phyloP scores from a whole-genome alignment of 2,329 filamentous ascomycete genomes.

The Iodosphaeria phyllophila region DNA sequence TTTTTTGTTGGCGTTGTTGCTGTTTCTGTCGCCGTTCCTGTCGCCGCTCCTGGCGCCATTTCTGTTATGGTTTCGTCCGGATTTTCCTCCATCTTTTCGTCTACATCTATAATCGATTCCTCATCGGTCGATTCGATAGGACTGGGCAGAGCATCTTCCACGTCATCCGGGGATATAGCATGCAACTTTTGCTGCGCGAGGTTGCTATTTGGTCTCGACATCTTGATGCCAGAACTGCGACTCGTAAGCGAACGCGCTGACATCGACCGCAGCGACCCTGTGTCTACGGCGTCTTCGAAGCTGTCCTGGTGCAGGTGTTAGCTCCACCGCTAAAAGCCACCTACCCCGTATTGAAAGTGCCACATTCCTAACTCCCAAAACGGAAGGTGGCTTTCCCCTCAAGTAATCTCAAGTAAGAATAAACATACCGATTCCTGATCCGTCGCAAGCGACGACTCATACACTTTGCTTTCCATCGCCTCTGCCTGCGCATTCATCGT shows the following conservation, averaged over 20 bases:
- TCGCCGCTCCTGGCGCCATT: conserved; percentile 9
- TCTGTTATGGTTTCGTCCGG: conserved; percentile 6
- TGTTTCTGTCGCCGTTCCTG: neutral
- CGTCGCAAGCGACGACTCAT: too few species aligned
- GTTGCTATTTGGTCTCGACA: conserved; percentile 10
- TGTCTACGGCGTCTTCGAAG: conserved; percentile 70
- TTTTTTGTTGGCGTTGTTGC: neutral
- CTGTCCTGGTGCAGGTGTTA: too few species aligned
- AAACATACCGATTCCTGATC: too few species aligned
- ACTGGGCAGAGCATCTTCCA: conserved; percentile 2
- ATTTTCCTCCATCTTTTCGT: conserved; percentile 5
- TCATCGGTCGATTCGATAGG: conserved; percentile 1
- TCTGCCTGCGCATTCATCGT: too few species aligned
- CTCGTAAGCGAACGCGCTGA: conserved; percentile 48
- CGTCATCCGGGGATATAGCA: conserved; percentile 3
- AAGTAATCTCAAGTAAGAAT: too few species aligned
- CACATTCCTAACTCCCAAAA: too few species aligned
- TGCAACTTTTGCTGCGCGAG: too few species aligned
- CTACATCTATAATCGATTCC: conserved; percentile 4
- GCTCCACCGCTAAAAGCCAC: too few species aligned
- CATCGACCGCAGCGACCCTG: conserved; percentile 38
- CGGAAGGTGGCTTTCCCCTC: too few species aligned
- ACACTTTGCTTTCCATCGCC: too few species aligned
- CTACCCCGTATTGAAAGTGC: too few species aligned
- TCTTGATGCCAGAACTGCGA: conserved; percentile 20